Evolutionary conservation across 2,329 filamentous ascomycete species (phyloP).

Genomic region (Sarocladium brachiariae): DNA sequence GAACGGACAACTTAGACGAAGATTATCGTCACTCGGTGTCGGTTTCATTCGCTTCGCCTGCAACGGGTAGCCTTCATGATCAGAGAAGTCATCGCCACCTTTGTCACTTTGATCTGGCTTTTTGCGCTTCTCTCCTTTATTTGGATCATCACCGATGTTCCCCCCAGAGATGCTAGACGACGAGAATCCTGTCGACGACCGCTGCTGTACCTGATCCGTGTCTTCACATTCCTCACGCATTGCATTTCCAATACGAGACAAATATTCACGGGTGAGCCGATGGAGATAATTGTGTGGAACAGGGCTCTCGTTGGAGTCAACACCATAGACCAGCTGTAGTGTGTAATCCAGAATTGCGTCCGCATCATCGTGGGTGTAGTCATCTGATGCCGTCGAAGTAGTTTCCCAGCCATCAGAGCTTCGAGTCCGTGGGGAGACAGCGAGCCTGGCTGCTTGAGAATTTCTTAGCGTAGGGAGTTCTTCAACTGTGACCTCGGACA

Average conservation of each 20-base stretch:
- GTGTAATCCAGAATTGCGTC: constrained; percentile 28
- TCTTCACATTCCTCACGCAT: constrained; percentile 3
- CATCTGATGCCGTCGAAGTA: constrained; percentile 20
- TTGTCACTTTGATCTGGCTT: constrained; percentile 27
- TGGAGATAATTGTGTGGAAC: constrained; percentile 24
- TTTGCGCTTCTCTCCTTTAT: constrained; percentile 27
- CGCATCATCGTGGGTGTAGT: constrained; percentile 26
- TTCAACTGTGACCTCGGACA: constrained; percentile 5
- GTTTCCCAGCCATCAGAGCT: constrained; percentile 14
- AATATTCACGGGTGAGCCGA: constrained; percentile 21
- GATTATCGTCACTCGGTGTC: constrained; percentile 27
- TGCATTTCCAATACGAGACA: not conserved
- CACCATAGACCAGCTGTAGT: constrained; percentile 30
- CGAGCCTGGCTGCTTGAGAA: constrained; percentile 13
- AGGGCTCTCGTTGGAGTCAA: constrained; percentile 27
- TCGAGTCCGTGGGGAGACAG: not conserved
- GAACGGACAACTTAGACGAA: constrained; percentile 36
- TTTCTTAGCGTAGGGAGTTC: constrained; percentile 7
- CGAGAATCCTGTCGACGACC: not conserved
- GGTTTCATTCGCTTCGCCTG: constrained; percentile 24
- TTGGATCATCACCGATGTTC: constrained; percentile 13
- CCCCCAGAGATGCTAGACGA: not conserved
- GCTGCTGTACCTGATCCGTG: not conserved
- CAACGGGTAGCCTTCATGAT: constrained; percentile 20
- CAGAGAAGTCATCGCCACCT: constrained; percentile 21